phyloP scores from a whole-genome alignment of 1,284 basidiomycete genomes.

The Tylopilus orsonianus region DNA sequence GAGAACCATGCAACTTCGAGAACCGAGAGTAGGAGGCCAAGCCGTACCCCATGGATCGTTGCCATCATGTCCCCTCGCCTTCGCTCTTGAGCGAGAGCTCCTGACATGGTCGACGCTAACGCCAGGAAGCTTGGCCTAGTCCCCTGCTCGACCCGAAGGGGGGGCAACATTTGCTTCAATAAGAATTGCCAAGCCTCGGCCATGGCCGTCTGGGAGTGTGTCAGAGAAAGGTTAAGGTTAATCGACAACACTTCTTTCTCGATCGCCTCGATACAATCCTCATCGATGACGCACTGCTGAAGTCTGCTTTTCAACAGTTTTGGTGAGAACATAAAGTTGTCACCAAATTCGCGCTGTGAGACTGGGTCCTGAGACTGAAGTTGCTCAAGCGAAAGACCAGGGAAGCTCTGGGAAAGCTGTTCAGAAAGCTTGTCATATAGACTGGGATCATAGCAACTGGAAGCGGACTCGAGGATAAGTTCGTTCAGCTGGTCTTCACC shows the following conservation, averaged over 20 bases:
- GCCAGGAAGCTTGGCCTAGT: slow-evolving; percentile 58
- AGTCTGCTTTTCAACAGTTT: slow-evolving; percentile 54
- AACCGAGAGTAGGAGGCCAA: slow-evolving; percentile 73
- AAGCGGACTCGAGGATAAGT: slow-evolving; percentile 63
- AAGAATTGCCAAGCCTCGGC: slow-evolving; percentile 80
- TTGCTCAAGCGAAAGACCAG: slow-evolving; percentile 58
- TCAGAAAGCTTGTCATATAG: slow-evolving; percentile 60
- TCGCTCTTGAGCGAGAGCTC: slow-evolving; percentile 66
- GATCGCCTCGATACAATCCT: slow-evolving; percentile 43
- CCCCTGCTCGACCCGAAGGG: slow-evolving; percentile 56
- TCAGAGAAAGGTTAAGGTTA: slow-evolving; percentile 83
- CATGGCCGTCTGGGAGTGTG: slow-evolving; percentile 75
- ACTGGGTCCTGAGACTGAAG: slow-evolving; percentile 63
- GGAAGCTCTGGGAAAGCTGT: slow-evolving; percentile 47
- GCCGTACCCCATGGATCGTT: slow-evolving; percentile 73
- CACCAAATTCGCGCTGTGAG: slow-evolving; percentile 77
- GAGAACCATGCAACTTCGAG: slow-evolving; percentile 81
- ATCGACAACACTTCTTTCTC: slow-evolving; percentile 60
- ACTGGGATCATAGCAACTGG: slow-evolving; percentile 66
- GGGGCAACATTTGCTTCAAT: slow-evolving; percentile 63
- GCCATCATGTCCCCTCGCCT: slow-evolving; percentile 85
- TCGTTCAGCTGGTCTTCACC: slow-evolving; percentile 61
- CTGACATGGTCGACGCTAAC: slow-evolving; percentile 64
- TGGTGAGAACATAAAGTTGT: slow-evolving; percentile 72
- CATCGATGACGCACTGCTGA: slow-evolving; percentile 45